Evolutionary conservation across 371 early-diverging fungal genomes (phyloP), one percentile per base, ranked within the genome.

Genomic region (Nematocida displodere): DNA sequence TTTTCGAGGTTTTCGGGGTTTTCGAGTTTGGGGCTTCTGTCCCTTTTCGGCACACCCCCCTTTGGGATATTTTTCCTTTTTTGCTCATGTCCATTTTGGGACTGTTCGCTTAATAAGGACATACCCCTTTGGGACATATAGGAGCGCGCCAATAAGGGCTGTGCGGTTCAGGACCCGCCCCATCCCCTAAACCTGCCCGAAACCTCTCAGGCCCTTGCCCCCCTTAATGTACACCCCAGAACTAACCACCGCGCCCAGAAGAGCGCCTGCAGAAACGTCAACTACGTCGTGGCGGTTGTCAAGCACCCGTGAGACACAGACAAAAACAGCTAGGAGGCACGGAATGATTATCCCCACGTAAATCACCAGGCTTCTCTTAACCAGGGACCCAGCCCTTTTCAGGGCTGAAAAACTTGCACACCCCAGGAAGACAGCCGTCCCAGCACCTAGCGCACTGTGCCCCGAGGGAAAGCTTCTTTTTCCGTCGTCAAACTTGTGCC

Each of bases 401-500:
- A 61, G 17, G 5, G 63, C 44, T 15, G 22, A 26, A 2, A 15
- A 0, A 28, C 49, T 5, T 2, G 33, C 20, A 34, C 34, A 62
- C 11, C 28, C 62, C 4, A 71, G 15, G 40, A 67, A 71, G 29
- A 71, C 33, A 17, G 39, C 62, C 17, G n/a, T 1, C 5, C 46
- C 58, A 66, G 52, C 20, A 4, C 50, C 1, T 13, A 62, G 22
- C 0, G 62, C 20, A 48, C 62, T 62, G 31, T 71, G 75, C 39
- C 75, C 75, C 47, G 75, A 71, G 26, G 75, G 75, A 62, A 71
- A 71, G 8, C 47, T 46, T 33, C 75, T 58, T 24, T 44, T 37
- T 22, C 46, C 75, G 22, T 71, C 75, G 13, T 61, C 22, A 29
- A 13, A n/a, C 17, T n/a, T 28, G 1, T 1, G 37, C 8, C 2